Evolutionary conservation across 208 protist genomes (phyloP).

Genomic region (Wallacemonas collosoma): DNA sequence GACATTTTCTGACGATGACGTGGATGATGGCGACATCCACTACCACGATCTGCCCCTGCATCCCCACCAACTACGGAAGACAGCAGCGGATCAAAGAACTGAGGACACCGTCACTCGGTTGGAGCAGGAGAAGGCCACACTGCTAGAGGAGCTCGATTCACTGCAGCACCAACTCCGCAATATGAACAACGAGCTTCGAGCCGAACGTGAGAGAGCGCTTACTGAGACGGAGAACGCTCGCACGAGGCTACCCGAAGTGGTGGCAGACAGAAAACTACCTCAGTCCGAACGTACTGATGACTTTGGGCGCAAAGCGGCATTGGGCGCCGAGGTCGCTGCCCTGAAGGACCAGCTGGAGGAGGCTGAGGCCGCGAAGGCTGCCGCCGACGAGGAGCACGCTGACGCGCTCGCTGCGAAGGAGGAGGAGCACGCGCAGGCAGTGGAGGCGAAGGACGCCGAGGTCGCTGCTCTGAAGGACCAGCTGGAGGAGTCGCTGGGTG

Average conservation of each 20-base stretch:
- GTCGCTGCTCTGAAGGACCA: background rate
- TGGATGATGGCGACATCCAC: background rate
- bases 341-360: constrained; percentile 18
- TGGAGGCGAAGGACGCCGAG: background rate
- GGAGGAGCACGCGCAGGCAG: background rate
- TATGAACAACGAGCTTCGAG: background rate
- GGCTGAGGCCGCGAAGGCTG: constrained; percentile 11
- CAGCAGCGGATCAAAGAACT: constrained; percentile 8
- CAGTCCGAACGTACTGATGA: no score
- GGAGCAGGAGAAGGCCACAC: background rate
- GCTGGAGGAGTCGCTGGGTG: background rate
- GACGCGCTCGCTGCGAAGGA: constrained; percentile 1
- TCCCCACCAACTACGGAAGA: constrained; percentile 10
- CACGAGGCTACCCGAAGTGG: background rate
- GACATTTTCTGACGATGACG: background rate
- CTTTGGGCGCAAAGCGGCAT: background rate
- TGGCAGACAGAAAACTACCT: no score
- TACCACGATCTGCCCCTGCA: constrained; percentile 16
- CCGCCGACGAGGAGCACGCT: constrained; percentile 8
- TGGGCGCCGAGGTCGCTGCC: constrained; percentile 14
- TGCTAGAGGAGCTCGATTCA: constrained; percentile 11
- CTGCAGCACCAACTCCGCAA: constrained; percentile 14
- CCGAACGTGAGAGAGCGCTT: no score
- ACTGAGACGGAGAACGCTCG: background rate
- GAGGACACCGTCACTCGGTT: constrained; percentile 6